Evolutionary conservation across 176 grass and related monocot genomes (phyloP), one percentile per base, ranked within the genome.

Genomic region (Eragrostis nindensis): DNA sequence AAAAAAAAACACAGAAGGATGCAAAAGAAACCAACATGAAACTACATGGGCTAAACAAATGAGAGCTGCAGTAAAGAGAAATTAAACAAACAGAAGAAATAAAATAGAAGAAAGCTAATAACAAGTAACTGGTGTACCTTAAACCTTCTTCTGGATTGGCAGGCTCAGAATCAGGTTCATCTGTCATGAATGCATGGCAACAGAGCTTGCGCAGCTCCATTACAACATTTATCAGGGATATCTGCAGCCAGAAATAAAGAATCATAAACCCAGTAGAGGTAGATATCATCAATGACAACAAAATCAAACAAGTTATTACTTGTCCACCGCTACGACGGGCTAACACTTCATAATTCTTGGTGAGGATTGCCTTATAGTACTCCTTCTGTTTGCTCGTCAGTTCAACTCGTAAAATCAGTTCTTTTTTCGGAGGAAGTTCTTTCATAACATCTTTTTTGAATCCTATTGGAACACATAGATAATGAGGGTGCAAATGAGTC

Each of bases 381-480:
- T 99, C 97, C 80, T 99, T 99, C 75, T 99, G 97, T 87, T 93
- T 96, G 83, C 50, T 88, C 24, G 92, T 99, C 75, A 99, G 54
- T 78, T 99, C 97, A 30, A 99, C 87, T 75, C 97, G 87, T 81
- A 99, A 93, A 91, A 99, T 99, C 79, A 99, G 78, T 76, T 99
- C 97, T 77, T 99, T 99, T 80, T 99, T 99, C 11, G 97, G 97
- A 82, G 97, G 97, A 71, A 99, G 97, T 63, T 94, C 91, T 85
- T 96, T 96, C 89, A 96, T 96, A 73, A 99, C 97, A 86, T 99
- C 97, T 74, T 99, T 96, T 87, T 99, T 99, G 72, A 99, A 95
- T 81, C 97, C 97, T 99, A 78, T 77, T 81, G 74, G 54, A 84
- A 46, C 64, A 80, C 55, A 84, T 39, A 48, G 18, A 44, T 17